These are phyloP conservation scores for Trichosanthes truncata DNA, from an alignment of 306 rosid species.

Conservation along the genomic window DNA sequence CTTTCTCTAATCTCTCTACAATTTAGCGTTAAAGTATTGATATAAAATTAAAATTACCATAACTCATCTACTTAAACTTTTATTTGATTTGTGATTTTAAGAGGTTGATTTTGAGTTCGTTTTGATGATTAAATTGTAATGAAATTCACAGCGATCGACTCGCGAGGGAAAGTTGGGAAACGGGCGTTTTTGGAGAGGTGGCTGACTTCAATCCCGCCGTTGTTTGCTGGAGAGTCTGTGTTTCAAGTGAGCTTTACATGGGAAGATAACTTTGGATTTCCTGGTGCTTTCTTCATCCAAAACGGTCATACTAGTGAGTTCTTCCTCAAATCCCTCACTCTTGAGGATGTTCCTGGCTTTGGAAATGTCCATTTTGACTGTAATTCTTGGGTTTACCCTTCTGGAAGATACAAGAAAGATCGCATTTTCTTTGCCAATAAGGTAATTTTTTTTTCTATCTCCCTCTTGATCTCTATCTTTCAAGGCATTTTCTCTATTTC, in stretches of 20 bases:
- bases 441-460: constrained; percentile 24
- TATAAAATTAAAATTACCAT: constrained; percentile 1
- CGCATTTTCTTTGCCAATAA: constrained; percentile 75
- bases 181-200: constrained; percentile 51
- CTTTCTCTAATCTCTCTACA: neutral
- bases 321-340: constrained; percentile 48
- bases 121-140: too few species aligned
- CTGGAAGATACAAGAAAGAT: constrained; percentile 36
- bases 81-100: too few species aligned
- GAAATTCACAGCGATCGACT: constrained; percentile 39
- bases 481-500: too few species aligned
- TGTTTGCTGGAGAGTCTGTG: constrained; percentile 39
- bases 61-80: too few species aligned
- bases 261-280: constrained; percentile 47
- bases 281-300: constrained; percentile 57
- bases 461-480: neutral
- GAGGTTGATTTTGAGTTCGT: too few species aligned
- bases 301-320: constrained; percentile 63
- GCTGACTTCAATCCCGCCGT: constrained; percentile 32
- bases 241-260: constrained; percentile 48
- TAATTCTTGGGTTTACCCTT: constrained; percentile 82
- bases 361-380: constrained; percentile 52
- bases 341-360: constrained; percentile 55
- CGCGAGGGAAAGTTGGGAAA: constrained; percentile 47
- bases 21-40: too few species aligned